Evolutionary conservation across 2,329 filamentous ascomycete species (phyloP), one percentile per base, ranked within the genome.

Genomic region (Sporothrix protearum): DNA sequence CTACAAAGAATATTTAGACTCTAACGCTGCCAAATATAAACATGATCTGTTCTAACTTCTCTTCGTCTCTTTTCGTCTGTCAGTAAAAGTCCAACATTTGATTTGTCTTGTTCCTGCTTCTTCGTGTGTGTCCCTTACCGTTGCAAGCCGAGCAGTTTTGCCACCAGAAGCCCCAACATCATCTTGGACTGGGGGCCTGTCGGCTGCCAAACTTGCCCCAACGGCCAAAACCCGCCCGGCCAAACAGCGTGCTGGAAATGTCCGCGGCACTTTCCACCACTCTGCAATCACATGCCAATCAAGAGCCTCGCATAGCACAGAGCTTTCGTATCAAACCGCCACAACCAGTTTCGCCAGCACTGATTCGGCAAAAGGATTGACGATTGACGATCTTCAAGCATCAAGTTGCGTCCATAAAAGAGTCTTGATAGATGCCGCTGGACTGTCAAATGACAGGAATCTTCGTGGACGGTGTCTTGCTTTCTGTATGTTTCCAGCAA

Each of bases 251-350:
- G 5, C 33, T 3, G 7, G 51, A 59, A 69, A 69, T 69, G 22
- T 57, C 66, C 67, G 67, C 67, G 67, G 67, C 51, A 69, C 51
- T 69, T 39, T 55, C 33, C 14, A 12, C 33, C 2, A 14, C n/a
- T 8, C 25, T 33, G n/a, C n/a, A 22, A 69, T 69, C 67, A 69
- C 67, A 69, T 69, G 67, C 51, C 33, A 68, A 36, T 36, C 39
- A 68, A 3, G 33, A 33, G 12, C 25, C 63, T 49, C 42, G 63
- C 42, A 47, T 30, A 10, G 12, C 25, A 14, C 63, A 42, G 63
- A 33, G 25, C 42, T 49, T 49, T 66, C 42, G n/a, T n/a, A n/a
- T n/a, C n/a, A n/a, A n/a, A n/a, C 25, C 22, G 14, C 36, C 33
- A 14, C 14, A 33, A 61, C 33, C 30, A 39, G 57, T 30, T 55